Conservation (phyloP, 1,284 basidiomycete genomes). For the Papiliotrema laurentii region DNA sequence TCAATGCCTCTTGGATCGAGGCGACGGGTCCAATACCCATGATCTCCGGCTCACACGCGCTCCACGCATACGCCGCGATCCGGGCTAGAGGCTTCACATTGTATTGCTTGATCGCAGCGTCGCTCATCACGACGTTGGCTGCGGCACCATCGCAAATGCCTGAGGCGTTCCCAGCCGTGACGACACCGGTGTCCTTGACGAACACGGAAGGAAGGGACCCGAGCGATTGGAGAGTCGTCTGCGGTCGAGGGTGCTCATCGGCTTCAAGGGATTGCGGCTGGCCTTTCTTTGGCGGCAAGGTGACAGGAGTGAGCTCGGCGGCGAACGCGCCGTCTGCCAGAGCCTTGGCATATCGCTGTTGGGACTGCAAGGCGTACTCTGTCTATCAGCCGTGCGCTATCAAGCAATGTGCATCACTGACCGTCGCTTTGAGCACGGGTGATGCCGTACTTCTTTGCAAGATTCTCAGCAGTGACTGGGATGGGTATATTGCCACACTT, state of each 20-base stretch:
- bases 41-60: conserved; percentile 54
- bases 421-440: conserved; percentile 54
- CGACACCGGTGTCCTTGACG: conserved; percentile 52
- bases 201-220: conserved; percentile 53
- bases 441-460: conserved; percentile 54
- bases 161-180: conserved; percentile 54
- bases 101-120: conserved; percentile 49
- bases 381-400: conserved; percentile 1
- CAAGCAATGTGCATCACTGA: conserved; percentile 8
- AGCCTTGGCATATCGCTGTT: conserved; percentile 54
- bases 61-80: conserved; percentile 53
- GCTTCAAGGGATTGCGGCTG: conserved; percentile 33
- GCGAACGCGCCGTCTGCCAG: conserved; percentile 52
- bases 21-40: conserved; percentile 58
- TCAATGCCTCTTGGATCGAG: conserved; percentile 30
- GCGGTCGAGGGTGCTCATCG: conserved; percentile 55
- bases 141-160: conserved; percentile 57
- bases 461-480: conserved; percentile 55
- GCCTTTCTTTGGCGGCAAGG: conserved; percentile 47
- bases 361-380: conserved; percentile 54
- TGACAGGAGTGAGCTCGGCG: conserved; percentile 53
- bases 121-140: conserved; percentile 54
- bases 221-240: conserved; percentile 50
- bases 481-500: conserved; percentile 2
- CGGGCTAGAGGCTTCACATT: conserved; percentile 52